phyloP scores from a whole-genome alignment of 768 basidiomycete genomes.

The Lentinula detonsa region DNA sequence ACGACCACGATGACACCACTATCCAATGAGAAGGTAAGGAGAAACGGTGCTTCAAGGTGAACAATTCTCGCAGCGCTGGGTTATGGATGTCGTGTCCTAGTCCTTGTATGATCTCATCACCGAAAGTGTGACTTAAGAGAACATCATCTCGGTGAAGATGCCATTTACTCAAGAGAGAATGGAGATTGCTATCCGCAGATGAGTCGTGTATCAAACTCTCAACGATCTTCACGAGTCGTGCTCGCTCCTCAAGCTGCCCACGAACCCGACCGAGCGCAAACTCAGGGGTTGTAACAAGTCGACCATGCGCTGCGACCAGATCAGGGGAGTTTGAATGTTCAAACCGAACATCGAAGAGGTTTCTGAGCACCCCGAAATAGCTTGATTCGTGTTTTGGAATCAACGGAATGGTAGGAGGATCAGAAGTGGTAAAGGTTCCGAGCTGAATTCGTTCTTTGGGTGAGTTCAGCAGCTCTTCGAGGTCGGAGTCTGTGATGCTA shows the following conservation, averaged over 20 bases:
- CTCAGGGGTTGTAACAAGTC: conserved; percentile 57
- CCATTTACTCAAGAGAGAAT: conserved; percentile 53
- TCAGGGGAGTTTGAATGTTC: conserved; percentile 60
- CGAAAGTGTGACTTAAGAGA: conserved; percentile 31
- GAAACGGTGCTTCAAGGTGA: conserved; percentile 40
- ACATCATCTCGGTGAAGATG: conserved; percentile 44
- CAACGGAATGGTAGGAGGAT: not conserved
- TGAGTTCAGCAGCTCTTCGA: not conserved
- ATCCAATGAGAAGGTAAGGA: conserved; percentile 60
- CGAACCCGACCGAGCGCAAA: conserved; percentile 71
- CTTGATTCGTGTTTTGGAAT: not conserved
- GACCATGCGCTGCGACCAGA: conserved; percentile 42
- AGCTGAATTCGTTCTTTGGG: not conserved
- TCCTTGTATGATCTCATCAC: conserved; percentile 33
- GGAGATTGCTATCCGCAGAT: conserved; percentile 31
- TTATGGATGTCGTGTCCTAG: conserved; percentile 28
- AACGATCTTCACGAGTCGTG: conserved; percentile 42
- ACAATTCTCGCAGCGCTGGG: conserved; percentile 24
- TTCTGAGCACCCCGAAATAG: not conserved
- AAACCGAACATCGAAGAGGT: conserved; percentile 42
- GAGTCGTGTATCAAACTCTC: conserved; percentile 37
- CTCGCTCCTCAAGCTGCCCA: conserved; percentile 48
- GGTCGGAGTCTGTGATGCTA: not conserved
- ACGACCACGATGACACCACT: conserved; percentile 74
- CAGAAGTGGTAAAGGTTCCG: not conserved